Evolutionary conservation across 208 protist species (phyloP).

Genomic region (Leptomonas pyrrhocoris): DNA sequence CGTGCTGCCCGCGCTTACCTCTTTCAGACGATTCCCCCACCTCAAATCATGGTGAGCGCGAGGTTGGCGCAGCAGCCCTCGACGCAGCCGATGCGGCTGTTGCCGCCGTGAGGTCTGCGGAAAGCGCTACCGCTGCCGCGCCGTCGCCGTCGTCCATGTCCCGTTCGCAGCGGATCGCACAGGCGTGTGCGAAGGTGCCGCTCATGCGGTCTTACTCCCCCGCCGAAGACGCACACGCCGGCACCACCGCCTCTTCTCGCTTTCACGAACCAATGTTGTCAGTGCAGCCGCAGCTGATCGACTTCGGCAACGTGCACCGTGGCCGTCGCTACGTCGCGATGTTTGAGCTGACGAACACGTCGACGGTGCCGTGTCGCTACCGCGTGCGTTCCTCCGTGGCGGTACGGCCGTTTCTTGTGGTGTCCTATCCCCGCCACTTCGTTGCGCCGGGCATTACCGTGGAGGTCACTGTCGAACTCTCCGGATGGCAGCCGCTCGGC

Average conservation of each 20-base stretch:
- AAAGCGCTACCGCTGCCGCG: neutral
- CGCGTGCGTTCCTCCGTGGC: constrained; percentile 43
- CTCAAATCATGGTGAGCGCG: neutral
- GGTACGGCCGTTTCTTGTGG: constrained; percentile 34
- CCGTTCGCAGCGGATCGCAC: neutral
- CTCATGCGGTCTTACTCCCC: constrained; percentile 35
- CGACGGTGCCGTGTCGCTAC: constrained; percentile 83
- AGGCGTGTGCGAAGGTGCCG: neutral
- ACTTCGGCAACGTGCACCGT: constrained; percentile 55
- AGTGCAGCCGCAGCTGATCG: constrained; percentile 34
- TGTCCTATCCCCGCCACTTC: constrained; percentile 73
- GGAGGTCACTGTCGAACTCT: constrained; percentile 48
- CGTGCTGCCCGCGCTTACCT: constrained; percentile 3
- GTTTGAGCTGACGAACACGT: constrained; percentile 69
- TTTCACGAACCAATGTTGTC: constrained; percentile 24
- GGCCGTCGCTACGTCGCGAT: constrained; percentile 54
- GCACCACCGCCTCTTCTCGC: constrained; percentile 28
- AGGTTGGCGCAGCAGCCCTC: neutral
- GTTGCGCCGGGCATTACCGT: constrained; percentile 78
- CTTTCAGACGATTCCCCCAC: neutral
- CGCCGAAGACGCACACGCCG: constrained; percentile 10
- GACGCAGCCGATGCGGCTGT: neutral
- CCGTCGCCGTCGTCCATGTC: neutral
- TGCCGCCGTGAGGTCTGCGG: neutral
- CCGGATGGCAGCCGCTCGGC: constrained; percentile 57